These are phyloP conservation scores for Psilocybe subaeruginosa DNA, from an alignment of 768 basidiomycete species.

Conservation along the genomic window DNA sequence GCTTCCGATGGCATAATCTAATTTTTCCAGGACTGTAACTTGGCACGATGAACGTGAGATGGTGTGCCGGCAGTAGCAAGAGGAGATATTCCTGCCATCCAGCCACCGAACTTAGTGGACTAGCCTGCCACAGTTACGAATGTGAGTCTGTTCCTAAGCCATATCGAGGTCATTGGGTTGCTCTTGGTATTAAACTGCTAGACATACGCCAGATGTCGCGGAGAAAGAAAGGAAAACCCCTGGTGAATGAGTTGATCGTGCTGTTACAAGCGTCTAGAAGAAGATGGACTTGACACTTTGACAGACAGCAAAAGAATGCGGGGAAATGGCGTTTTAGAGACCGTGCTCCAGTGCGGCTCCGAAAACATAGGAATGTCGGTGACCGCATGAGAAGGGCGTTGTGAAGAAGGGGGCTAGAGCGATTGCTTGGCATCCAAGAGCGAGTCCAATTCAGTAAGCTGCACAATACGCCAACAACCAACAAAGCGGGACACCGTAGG, in stretches of 20 bases:
- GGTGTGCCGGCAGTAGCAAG: background rate
- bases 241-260: conserved; percentile 10
- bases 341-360: conserved; percentile 9
- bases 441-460: background rate
- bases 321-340: conserved; percentile 9
- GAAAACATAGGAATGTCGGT: conserved; percentile 1
- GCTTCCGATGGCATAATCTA: background rate
- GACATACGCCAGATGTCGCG: conserved; percentile 2
- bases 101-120: background rate
- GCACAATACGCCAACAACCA: too few relatives aligned
- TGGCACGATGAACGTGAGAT: conserved; percentile 2
- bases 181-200: background rate
- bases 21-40: background rate
- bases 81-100: background rate
- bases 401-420: background rate
- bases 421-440: background rate
- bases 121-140: background rate
- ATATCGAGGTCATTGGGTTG: background rate
- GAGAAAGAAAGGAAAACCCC: conserved; percentile 10
- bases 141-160: background rate
- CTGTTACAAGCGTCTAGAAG: conserved; percentile 1
- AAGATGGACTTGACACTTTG: background rate
- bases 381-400: background rate
- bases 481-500: background rate
- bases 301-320: conserved; percentile 1